Percentiles rank a stretch among this genome's conserved stretches.
Evolutionary conservation across 352 stramenopile genomes (phyloP).

Genomic region (Blastocystis sp.): DNA sequence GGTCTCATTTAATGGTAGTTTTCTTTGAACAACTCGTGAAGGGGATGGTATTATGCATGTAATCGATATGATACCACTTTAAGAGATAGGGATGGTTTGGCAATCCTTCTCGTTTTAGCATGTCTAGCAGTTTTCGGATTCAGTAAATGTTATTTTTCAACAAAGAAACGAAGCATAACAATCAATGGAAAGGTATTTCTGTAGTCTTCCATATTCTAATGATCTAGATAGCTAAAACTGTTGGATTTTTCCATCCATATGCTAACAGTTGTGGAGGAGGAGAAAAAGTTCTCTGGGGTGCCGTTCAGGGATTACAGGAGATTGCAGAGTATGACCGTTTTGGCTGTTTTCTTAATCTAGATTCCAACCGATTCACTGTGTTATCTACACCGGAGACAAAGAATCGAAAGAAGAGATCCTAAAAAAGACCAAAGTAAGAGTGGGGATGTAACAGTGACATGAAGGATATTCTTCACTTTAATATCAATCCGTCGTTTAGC

Average conservation of each 20-base stretch:
- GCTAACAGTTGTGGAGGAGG: constrained; percentile 87
- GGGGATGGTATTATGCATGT: background rate
- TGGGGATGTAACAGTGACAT: constrained; percentile 21
- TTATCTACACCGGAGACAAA: constrained; percentile 56
- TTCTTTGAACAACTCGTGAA: background rate
- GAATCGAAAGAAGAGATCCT: constrained; percentile 31
- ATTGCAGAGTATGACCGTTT: constrained; percentile 25
- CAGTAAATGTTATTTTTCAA: background rate
- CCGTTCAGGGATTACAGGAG: constrained; percentile 78
- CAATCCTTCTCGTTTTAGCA: constrained; percentile 16
- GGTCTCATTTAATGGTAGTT: background rate
- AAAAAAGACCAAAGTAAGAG: constrained; percentile 63
- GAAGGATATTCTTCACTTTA: constrained; percentile 46
- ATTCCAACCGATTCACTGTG: constrained; percentile 65
- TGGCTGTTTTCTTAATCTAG: constrained; percentile 57
- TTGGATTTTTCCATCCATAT: constrained; percentile 88
- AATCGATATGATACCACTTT: background rate
- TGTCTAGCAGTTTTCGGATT: background rate
- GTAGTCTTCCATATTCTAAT: background rate
- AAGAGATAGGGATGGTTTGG: constrained; percentile 10
- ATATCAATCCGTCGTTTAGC: constrained; percentile 50
- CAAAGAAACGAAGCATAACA: background rate
- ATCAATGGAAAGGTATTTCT: constrained; percentile 37
- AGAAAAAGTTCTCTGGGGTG: constrained; percentile 94
- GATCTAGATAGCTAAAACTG: constrained; percentile 44